phyloP scores from a whole-genome alignment of 495 filamentous ascomycete species.

The Echria macrotheca region DNA sequence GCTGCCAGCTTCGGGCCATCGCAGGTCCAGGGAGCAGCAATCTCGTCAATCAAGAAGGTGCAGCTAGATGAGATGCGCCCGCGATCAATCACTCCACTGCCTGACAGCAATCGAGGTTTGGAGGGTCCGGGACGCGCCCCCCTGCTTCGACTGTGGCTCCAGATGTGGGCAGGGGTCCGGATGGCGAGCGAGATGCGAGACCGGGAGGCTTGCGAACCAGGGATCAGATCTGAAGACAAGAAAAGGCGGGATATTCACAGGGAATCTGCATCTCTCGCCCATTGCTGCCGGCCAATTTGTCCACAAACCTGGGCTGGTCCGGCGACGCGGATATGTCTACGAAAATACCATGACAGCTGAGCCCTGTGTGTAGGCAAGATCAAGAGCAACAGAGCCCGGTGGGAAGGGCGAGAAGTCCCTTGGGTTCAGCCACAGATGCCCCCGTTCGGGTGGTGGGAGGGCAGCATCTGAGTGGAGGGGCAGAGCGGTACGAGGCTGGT shows the following conservation, averaged over 20 bases:
- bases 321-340: too few species aligned
- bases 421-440: too few species aligned
- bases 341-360: too few species aligned
- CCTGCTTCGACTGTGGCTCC: slow-evolving; percentile 3
- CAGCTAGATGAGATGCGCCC: background rate
- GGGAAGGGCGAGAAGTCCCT: background rate
- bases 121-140: slow-evolving; percentile 15
- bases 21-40: too few species aligned
- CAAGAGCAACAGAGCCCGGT: too few species aligned
- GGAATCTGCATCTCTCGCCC: too few species aligned
- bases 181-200: background rate
- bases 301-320: too few species aligned
- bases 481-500: background rate
- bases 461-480: background rate
- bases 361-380: too few species aligned
- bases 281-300: too few species aligned
- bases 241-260: too few species aligned
- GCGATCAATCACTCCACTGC: background rate
- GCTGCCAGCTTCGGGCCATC: too few species aligned
- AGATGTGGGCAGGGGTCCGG: slow-evolving; percentile 10
- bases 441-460: background rate
- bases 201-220: background rate
- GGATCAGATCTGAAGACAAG: too few species aligned
- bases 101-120: slow-evolving; percentile 1
- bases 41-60: background rate